Base-by-base conservation (phyloP, 148 eudicot species). In the Spergularia marina region DNA sequence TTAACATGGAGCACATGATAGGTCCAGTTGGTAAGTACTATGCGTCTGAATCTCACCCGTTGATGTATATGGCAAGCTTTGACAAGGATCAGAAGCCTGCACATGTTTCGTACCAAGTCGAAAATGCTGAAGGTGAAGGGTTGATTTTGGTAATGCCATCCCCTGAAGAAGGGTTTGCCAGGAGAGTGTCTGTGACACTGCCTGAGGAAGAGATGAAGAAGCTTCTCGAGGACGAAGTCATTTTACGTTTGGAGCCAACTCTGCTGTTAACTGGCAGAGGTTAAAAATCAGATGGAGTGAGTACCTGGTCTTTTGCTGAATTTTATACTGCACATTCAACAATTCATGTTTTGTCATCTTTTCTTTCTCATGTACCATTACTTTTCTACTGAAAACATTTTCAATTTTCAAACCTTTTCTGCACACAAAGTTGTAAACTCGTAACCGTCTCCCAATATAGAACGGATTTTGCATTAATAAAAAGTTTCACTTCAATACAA, bases 111-210 rank as follows among this genome's bases (percentile, higher is more conserved):
- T 91, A 75, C 58, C 81, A 53, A 5, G 69, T 91, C 40, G 88
- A 81, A 54, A 82, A 86, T 58, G 80, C 77, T 55, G 86, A 72
- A 34, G 89, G 90, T 25, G 87, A 85, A 74, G 96, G 92, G 55
- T 67, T 87, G 78, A 83, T 90, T 54, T 13, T 75, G 57, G 86
- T 90, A 20, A 82, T 85, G 90, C 90, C 90, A 52, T 83, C 90
- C 6, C 79, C 86, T 0, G 91, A 90, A 36, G 85, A 69, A 65
- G 87, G 86, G 17, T 70, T 86, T 53, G 89, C 84, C 10, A 77
- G 89, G 71, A 77, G 83, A 49, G 91, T 90, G 16, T 61, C 77
- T 3, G 89, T 88, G 30, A 76, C 70, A 16, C 71, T 86, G 16
- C 84, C 89, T 8, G 84, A 79, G 74, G 78, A 82, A 57, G 79